Conservation (phyloP, 1,284 basidiomycete species). For the Boletus semigastroideus region DNA sequence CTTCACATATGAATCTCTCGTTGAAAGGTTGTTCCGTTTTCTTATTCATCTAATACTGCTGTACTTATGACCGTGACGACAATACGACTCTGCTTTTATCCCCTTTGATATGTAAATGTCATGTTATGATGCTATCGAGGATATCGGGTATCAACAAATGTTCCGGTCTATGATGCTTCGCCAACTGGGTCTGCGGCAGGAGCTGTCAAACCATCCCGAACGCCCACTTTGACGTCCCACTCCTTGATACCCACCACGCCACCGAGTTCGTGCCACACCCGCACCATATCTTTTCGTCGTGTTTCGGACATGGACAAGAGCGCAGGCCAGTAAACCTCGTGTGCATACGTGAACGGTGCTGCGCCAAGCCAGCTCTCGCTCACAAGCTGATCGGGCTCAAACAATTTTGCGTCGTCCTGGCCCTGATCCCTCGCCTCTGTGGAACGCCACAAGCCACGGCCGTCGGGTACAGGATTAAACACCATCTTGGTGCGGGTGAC, state of each 20-base stretch:
- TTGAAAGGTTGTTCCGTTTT: not conserved
- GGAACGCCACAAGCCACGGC: slow-evolving; percentile 24
- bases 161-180: slow-evolving; percentile 12
- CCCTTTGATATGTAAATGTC: not conserved
- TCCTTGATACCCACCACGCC: slow-evolving; percentile 67
- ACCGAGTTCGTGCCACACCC: slow-evolving; percentile 64
- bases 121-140: not conserved
- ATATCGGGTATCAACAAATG: slow-evolving; percentile 5
- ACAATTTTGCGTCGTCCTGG: slow-evolving; percentile 50
- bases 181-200: not conserved
- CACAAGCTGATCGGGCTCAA: slow-evolving; percentile 57
- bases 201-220: slow-evolving; percentile 14
- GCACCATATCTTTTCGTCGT: slow-evolving; percentile 48
- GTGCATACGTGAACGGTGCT: slow-evolving; percentile 64
- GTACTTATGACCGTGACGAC: slow-evolving; percentile 30
- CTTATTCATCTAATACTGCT: slow-evolving; percentile 25
- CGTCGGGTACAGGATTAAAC: slow-evolving; percentile 56
- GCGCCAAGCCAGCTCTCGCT: slow-evolving; percentile 61
- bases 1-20: not conserved
- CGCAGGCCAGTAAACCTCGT: slow-evolving; percentile 73
- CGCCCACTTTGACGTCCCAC: slow-evolving; percentile 49
- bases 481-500: slow-evolving; percentile 72
- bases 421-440: slow-evolving; percentile 19
- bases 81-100: slow-evolving; percentile 10
- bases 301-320: slow-evolving; percentile 57